These are phyloP conservation scores for Phanerochaete carnosa DNA, from an alignment of 768 basidiomycete genomes.

Conservation along the genomic window DNA sequence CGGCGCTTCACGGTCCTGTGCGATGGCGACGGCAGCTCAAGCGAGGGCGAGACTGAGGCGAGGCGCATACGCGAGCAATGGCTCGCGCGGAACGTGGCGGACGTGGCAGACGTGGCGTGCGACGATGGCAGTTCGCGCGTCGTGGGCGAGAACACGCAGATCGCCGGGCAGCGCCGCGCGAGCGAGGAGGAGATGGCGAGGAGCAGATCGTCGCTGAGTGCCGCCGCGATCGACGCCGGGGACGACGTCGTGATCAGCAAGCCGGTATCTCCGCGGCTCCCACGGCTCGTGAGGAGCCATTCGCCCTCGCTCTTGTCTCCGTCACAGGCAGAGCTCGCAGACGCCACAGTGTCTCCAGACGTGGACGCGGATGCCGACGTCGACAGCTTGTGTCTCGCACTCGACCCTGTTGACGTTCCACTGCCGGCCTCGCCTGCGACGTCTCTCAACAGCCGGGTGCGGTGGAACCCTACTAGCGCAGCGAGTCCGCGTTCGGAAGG, in stretches of 20 bases:
- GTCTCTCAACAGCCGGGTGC: background rate
- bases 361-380: background rate
- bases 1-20: constrained; percentile 1
- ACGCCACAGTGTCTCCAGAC: background rate
- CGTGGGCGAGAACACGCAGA: no score
- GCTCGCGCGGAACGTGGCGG: constrained; percentile 1
- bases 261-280: background rate
- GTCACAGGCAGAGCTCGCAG: background rate
- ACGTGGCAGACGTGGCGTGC: background rate
- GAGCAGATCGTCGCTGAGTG: background rate
- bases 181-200: background rate
- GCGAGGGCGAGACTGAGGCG: constrained; percentile 6
- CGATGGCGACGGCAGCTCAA: background rate
- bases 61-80: constrained; percentile 6
- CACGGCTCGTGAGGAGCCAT: background rate
- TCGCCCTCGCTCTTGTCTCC: background rate
- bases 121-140: no score
- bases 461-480: background rate
- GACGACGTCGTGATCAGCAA: background rate
- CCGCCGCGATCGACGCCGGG: background rate
- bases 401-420: background rate
- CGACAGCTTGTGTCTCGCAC: background rate
- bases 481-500: background rate
- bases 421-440: background rate
- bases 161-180: background rate